Conservation (phyloP, 768 basidiomycete species). For the Pholiota conissans region DNA sequence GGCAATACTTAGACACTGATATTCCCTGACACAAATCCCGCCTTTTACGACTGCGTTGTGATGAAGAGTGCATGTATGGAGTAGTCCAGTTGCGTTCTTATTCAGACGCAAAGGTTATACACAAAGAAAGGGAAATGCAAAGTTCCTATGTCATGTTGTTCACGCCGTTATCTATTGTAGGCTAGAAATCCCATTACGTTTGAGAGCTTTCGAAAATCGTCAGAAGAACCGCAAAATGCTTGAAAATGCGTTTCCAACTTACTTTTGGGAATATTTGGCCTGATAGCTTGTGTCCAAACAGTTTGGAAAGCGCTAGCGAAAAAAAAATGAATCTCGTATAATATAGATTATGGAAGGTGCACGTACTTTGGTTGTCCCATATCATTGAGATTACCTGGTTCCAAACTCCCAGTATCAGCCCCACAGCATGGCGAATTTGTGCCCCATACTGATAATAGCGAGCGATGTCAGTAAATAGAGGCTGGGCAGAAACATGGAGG, state of each 20-base stretch:
- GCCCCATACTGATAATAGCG: slow-evolving; percentile 41
- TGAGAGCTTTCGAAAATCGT: slow-evolving; percentile 19
- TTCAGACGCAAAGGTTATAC: too few relatives aligned
- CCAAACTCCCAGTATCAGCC: slow-evolving; percentile 41
- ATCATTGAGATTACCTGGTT: slow-evolving; percentile 39
- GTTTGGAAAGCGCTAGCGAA: slow-evolving; percentile 33
- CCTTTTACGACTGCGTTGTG: too few relatives aligned
- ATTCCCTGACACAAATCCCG: too few relatives aligned
- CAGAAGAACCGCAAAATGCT: not conserved
- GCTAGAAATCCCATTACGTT: slow-evolving; percentile 20
- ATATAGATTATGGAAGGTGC: too few relatives aligned
- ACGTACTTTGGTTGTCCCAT: slow-evolving; percentile 37
- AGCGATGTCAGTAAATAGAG: too few relatives aligned
- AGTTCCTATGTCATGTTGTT: too few relatives aligned
- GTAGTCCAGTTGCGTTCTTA: too few relatives aligned
- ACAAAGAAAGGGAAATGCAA: too few relatives aligned
- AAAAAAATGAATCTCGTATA: not conserved
- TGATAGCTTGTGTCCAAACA: slow-evolving; percentile 35
- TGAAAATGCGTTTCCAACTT: too few relatives aligned
- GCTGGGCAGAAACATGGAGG: too few relatives aligned
- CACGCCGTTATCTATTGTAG: slow-evolving; percentile 2
- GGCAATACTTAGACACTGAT: too few relatives aligned
- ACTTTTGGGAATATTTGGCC: slow-evolving; percentile 37
- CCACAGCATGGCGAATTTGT: slow-evolving; percentile 43
- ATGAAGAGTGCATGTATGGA: too few relatives aligned